A percentile compares a stretch with the other conserved stretches of the same genome.
phyloP scores from a whole-genome alignment of 768 basidiomycete species.

The Hebeloma cylindrosporum region DNA sequence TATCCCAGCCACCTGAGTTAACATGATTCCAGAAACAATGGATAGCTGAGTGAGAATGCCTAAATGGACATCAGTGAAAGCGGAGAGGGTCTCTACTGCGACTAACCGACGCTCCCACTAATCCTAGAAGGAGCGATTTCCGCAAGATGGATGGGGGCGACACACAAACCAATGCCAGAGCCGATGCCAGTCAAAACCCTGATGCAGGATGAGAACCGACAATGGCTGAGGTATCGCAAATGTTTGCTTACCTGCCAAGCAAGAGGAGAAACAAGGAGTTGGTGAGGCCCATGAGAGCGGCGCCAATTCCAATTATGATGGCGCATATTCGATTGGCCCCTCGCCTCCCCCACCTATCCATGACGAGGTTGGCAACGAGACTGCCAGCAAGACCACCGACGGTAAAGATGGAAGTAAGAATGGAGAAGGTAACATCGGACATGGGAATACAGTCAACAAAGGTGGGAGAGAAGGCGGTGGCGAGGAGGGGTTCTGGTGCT shows the following conservation, averaged over 20 bases:
- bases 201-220: constrained; percentile 5
- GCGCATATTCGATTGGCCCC: constrained; percentile 64
- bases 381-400: constrained; percentile 85
- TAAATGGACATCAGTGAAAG: constrained; percentile 23
- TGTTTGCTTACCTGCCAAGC: constrained; percentile 58
- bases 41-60: constrained; percentile 81
- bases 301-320: constrained; percentile 53
- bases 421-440: constrained; percentile 73
- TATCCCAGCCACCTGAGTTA: constrained; percentile 80
- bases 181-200: constrained; percentile 71
- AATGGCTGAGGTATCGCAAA: constrained; percentile 1
- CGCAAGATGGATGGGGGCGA: constrained; percentile 82
- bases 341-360: constrained; percentile 72
- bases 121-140: constrained; percentile 81
- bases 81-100: too few species aligned
- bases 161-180: constrained; percentile 71
- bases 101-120: constrained; percentile 69
- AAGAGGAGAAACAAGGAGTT: constrained; percentile 53
- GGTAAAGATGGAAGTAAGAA: constrained; percentile 85
- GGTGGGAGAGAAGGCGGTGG: constrained; percentile 53
- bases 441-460: constrained; percentile 90
- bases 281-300: constrained; percentile 66
- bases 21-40: constrained; percentile 84
- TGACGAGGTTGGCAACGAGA: constrained; percentile 60
- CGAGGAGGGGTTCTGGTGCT: constrained; percentile 20